Percentiles rank a stretch among this genome's conserved stretches.
Evolutionary conservation across 2,329 filamentous ascomycete species (phyloP).

Genomic region (Fusarium lyarnte): DNA sequence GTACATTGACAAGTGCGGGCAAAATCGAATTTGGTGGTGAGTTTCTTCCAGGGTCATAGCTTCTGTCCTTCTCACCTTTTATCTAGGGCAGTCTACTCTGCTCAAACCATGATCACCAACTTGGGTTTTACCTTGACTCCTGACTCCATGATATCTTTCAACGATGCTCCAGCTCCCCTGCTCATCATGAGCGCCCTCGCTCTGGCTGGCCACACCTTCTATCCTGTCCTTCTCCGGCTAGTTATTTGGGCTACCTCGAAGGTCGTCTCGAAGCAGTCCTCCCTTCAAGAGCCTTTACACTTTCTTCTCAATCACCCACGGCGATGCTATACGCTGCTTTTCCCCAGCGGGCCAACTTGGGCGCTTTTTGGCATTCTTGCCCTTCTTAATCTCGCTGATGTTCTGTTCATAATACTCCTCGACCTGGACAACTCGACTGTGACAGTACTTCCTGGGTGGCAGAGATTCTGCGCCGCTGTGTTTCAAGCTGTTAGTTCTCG

Average conservation of each 20-base stretch:
- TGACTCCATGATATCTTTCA: conserved; percentile 62
- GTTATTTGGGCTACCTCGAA: conserved; percentile 66
- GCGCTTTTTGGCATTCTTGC: conserved; percentile 62
- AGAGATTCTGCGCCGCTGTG: conserved; percentile 63
- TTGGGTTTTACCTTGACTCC: conserved; percentile 65
- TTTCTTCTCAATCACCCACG: conserved; percentile 72
- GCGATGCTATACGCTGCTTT: conserved; percentile 70
- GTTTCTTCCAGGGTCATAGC: conserved; percentile 19
- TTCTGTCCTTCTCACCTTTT: neutral
- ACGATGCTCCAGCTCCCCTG: conserved; percentile 54
- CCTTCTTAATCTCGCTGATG: conserved; percentile 63
- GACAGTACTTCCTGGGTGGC: conserved; percentile 53
- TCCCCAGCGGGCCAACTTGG: conserved; percentile 69
- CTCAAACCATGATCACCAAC: conserved; percentile 62
- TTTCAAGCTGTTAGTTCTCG: conserved; percentile 65
- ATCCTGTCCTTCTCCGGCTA: conserved; percentile 66
- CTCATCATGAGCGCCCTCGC: conserved; percentile 60
- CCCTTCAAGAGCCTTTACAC: conserved; percentile 56
- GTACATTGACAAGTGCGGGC: conserved; percentile 51
- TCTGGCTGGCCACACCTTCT: conserved; percentile 64
- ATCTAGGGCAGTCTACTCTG: conserved; percentile 58
- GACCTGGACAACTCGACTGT: conserved; percentile 64
- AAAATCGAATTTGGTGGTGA: conserved; percentile 60
- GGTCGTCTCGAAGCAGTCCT: conserved; percentile 50
- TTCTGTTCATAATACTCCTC: conserved; percentile 62